Conservation (phyloP, 495 filamentous ascomycete species). For the Lophiotrema nucula region DNA sequence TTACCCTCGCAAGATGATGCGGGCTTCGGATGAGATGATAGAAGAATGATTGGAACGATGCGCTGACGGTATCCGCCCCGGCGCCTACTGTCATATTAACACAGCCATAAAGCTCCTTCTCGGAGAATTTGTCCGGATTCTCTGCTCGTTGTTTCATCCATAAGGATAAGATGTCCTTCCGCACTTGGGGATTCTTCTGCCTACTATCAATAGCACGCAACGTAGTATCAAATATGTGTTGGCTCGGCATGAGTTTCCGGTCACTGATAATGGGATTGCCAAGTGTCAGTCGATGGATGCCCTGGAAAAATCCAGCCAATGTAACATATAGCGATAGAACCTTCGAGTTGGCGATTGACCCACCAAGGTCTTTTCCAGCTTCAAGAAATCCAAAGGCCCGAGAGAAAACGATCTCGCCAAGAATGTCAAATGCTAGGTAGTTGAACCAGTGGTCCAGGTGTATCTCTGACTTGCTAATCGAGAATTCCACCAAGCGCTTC, state of each 20-base stretch:
- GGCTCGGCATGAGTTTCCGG: slow-evolving; percentile 43
- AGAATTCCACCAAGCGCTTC: slow-evolving; percentile 37
- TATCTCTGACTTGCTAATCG: slow-evolving; percentile 26
- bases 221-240: slow-evolving; percentile 47
- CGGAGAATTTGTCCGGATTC: slow-evolving; percentile 45
- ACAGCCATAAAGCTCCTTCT: slow-evolving; percentile 44
- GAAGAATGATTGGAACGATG: slow-evolving; percentile 44
- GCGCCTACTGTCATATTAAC: slow-evolving; percentile 47
- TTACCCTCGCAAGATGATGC: slow-evolving; percentile 27
- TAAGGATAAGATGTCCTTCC: slow-evolving; percentile 48
- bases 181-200: slow-evolving; percentile 39
- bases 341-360: slow-evolving; percentile 35
- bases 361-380: slow-evolving; percentile 43
- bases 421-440: slow-evolving; percentile 42
- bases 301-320: slow-evolving; percentile 45
- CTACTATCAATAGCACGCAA: slow-evolving; percentile 44
- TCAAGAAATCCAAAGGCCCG: slow-evolving; percentile 47
- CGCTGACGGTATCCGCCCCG: slow-evolving; percentile 48
- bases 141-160: slow-evolving; percentile 45
- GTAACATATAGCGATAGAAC: slow-evolving; percentile 28
- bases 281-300: slow-evolving; percentile 44
- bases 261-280: slow-evolving; percentile 47
- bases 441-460: slow-evolving; percentile 43
- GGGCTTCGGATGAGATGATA: slow-evolving; percentile 42
- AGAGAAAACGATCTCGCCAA: slow-evolving; percentile 40